phyloP scores from a whole-genome alignment of 176 grass and related monocot species.

The Cymbopogon citratus region DNA sequence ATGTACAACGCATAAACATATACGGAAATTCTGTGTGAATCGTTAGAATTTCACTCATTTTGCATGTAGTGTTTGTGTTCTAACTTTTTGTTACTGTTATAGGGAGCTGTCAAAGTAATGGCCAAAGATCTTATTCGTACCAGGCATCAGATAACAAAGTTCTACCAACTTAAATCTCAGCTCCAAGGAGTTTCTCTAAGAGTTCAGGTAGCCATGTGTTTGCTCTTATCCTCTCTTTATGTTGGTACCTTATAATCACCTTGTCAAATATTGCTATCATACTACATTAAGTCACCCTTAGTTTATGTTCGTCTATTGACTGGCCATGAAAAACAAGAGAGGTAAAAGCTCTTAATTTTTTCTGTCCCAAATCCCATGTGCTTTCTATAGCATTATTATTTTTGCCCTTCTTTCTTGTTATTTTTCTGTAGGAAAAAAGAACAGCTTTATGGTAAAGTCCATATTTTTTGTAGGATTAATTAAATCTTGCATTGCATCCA shows the following conservation, averaged over 20 bases:
- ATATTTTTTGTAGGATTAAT: not conserved
- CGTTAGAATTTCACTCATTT: not conserved
- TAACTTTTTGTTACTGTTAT: conserved; percentile 8
- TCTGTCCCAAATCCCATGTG: not conserved
- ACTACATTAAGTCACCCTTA: not conserved
- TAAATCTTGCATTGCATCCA: not conserved
- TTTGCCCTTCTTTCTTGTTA: not conserved
- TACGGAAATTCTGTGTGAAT: not conserved
- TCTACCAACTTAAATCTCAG: conserved; percentile 77
- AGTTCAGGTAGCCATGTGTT: conserved; percentile 51
- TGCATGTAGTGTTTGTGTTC: conserved; percentile 4
- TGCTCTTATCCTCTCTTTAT: not conserved
- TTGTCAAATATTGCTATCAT: not conserved
- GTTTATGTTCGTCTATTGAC: not conserved
- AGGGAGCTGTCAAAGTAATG: conserved; percentile 84
- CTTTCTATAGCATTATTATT: not conserved
- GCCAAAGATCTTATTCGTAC: conserved; percentile 77
- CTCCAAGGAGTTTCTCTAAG: conserved; percentile 72
- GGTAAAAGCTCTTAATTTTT: not conserved
- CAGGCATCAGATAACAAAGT: conserved; percentile 83
- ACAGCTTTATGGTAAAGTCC: not conserved
- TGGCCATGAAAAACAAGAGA: not conserved
- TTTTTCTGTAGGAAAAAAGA: not conserved
- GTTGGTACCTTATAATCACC: not conserved
- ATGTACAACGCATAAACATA: not conserved